Evolutionary conservation across 345 rosid genomes (phyloP), one percentile per base, ranked within the genome.

Genomic region (Mangifera indica): DNA sequence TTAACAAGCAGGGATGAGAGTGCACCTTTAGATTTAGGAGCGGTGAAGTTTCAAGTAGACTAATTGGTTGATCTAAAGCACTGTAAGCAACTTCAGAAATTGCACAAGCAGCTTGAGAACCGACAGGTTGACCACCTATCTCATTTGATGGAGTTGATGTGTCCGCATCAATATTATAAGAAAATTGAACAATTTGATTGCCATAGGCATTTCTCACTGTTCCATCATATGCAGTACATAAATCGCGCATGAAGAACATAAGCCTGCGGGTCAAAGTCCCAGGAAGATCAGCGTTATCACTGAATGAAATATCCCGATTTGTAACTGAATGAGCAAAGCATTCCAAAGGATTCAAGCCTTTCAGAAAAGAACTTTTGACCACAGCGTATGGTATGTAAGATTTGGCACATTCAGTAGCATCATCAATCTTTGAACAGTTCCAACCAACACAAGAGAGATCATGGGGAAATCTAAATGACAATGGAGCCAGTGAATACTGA

Each of bases 281-380:
- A 0, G 99, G 99, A 52, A 95, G 92, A 83, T 95, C 96, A 60
- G 97, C 99, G 78, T 92, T 92, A 67, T 89, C 99, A 65, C 98
- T 83, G 32, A 95, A 95, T 9, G 97, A 92, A 78, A 90, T 85
- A 40, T 90, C 91, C 29, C 99, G 83, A 67, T 84, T 87, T 15
- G 93, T 91, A 17, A 91, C 93, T 0, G 98, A 95, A 79, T 95
- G 97, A 74, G 85, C 87, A 77, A 95, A 95, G 76, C 88, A 82
- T 74, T 92, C 99, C 5, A 83, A 15, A 6, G 98, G 99, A 79
- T 91, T 95, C 77, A 92, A 70, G 60, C 99, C 99, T 0, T 85
- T 71, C 51, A 89, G 58, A 60, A 92, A 95, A 34, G 94, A 95
- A 71, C 76, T 86, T 81, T 84, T 68, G n/a, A 95, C 85, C 25